Percentiles rank a stretch among this genome's conserved stretches.
These are phyloP conservation scores for Populus nigra DNA, from an alignment of 345 rosid species.

Conservation along the genomic window DNA sequence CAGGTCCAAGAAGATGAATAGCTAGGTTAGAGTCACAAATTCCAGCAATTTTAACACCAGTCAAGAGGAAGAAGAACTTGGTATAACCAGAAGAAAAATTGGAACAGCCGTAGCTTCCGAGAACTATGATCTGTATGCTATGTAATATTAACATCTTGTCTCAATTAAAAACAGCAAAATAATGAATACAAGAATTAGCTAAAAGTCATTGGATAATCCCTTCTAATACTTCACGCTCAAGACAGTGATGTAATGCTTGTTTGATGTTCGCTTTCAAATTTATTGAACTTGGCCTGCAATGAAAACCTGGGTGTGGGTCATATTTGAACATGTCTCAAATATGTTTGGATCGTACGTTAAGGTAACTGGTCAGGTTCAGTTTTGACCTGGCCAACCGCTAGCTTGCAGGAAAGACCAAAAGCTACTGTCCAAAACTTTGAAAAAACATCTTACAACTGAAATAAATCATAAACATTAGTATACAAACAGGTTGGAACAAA, in stretches of 20 bases:
- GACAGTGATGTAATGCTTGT: no score
- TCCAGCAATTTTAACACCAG: background rate
- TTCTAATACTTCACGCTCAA: background rate
- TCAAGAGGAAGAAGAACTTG: background rate
- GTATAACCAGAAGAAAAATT: background rate
- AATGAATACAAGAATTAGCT: background rate
- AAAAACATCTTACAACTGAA: background rate
- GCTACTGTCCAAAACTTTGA: background rate
- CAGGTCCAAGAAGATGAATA: no score
- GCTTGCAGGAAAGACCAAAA: background rate
- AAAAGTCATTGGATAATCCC: background rate
- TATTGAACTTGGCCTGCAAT: background rate
- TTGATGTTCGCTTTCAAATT: background rate
- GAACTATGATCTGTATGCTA: background rate
- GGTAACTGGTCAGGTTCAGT: background rate
- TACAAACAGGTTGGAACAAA: conserved; percentile 1
- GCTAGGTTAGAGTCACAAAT: no score
- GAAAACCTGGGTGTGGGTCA: background rate
- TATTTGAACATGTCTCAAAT: background rate
- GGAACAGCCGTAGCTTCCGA: background rate
- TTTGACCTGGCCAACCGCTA: background rate
- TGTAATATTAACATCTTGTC: background rate
- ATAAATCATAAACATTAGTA: background rate
- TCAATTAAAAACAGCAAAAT: background rate
- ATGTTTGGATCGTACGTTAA: background rate